phyloP scores from a whole-genome alignment of 768 basidiomycete genomes.

The Boletellus sp. region DNA sequence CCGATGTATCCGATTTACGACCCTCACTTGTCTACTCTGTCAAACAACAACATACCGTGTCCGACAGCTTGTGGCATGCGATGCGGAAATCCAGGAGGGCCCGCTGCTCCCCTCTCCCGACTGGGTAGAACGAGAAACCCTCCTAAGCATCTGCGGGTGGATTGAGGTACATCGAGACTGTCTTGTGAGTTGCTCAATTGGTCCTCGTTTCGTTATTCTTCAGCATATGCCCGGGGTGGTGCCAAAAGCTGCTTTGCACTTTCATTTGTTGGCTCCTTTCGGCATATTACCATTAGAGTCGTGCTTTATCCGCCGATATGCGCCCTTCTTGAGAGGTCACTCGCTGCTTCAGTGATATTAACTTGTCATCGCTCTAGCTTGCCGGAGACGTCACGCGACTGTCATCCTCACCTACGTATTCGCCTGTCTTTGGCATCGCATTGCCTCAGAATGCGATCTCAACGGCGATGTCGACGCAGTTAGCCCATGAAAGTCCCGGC shows the following conservation, averaged over 20 bases:
- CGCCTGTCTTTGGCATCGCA: slow-evolving; percentile 43
- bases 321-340: slow-evolving; percentile 4
- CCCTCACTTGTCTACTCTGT: slow-evolving; percentile 69
- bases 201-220: not conserved
- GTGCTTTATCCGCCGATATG: slow-evolving; percentile 7
- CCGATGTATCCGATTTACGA: slow-evolving; percentile 55
- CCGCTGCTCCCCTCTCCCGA: slow-evolving; percentile 68
- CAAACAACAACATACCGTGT: slow-evolving; percentile 66
- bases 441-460: slow-evolving; percentile 30
- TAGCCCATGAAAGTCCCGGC: slow-evolving; percentile 27
- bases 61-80: slow-evolving; percentile 51
- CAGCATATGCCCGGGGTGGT: not conserved
- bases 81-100: slow-evolving; percentile 58
- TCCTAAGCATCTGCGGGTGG: slow-evolving; percentile 69
- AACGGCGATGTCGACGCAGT: slow-evolving; percentile 26
- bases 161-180: slow-evolving; percentile 65
- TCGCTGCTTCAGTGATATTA: slow-evolving; percentile 6
- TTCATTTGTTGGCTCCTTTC: not conserved
- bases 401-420: slow-evolving; percentile 42
- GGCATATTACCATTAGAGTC: slow-evolving; percentile 1
- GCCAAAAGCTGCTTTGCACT: not conserved
- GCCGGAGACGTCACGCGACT: slow-evolving; percentile 22
- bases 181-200: slow-evolving; percentile 49
- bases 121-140: slow-evolving; percentile 70
- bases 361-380: slow-evolving; percentile 24